Evolutionary conservation across 2,329 filamentous ascomycete genomes (phyloP).

Genomic region (Fusarium chuoi): DNA sequence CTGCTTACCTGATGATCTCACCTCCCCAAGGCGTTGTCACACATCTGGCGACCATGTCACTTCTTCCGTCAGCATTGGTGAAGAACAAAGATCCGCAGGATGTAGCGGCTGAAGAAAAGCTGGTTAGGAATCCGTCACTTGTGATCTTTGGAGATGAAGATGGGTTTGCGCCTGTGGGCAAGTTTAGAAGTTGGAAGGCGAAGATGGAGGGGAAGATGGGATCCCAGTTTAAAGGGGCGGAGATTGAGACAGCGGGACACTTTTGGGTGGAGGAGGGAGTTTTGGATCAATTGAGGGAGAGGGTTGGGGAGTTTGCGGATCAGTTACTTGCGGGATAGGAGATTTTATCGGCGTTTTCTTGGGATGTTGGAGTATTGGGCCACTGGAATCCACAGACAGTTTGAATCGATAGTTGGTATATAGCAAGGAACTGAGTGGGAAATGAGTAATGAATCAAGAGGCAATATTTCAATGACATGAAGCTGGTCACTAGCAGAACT

Average conservation of each 20-base stretch:
- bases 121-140: constrained; percentile 69
- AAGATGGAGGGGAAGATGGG: constrained; percentile 57
- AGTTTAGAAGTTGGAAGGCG: constrained; percentile 73
- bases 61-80: constrained; percentile 50
- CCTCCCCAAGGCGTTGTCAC: constrained; percentile 71
- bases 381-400: fast-evolving
- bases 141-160: constrained; percentile 81
- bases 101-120: constrained; percentile 61
- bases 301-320: constrained; percentile 44
- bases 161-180: constrained; percentile 73
- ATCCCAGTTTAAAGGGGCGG: constrained; percentile 59
- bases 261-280: constrained; percentile 70
- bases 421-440: neutral
- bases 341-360: neutral
- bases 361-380: neutral
- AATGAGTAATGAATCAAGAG: neutral
- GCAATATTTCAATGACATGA: neutral
- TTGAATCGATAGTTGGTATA: no score
- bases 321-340: constrained; percentile 25
- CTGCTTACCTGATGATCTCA: constrained; percentile 73
- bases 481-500: fast-evolving
- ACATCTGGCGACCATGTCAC: constrained; percentile 70
- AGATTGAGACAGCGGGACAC: constrained; percentile 66
- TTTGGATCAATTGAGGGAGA: constrained; percentile 45
- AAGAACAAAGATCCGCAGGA: constrained; percentile 40